Evolutionary conservation across 768 basidiomycete genomes (phyloP), one percentile per base, ranked within the genome.

Genomic region (Collybia mongolica): DNA sequence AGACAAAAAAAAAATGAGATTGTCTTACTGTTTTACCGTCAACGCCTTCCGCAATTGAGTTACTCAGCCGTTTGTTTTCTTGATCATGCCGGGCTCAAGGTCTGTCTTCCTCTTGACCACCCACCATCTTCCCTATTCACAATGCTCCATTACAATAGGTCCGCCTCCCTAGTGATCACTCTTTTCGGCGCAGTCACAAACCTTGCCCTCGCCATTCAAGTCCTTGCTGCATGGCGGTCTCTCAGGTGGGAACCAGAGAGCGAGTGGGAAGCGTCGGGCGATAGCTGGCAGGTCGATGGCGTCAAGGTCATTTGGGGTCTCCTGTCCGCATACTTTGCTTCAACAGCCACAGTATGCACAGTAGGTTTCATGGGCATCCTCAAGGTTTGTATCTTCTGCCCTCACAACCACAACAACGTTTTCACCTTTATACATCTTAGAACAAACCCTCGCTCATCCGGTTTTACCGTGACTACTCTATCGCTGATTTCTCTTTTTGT

Each of bases 381-480:
- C 57, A 84, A 82, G 73, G 90, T 88, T 45, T 5, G 24, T 32
- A 26, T 40, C 22, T 37, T 40, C 22, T 37, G 46, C 23, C 44
- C 42, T 36, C 54, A 26, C 20, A 39, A 28, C 12, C 19, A n/a
- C 44, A 28, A 23, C 37, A 3, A n/a, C 47, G 20, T n/a, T 6
- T 46, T n/a, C 17, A 57, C 42, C 22, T 38, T 28, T 32, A 12
- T 23, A 43, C 2, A 18, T 28, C 46, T 39, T 56, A 91, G 89
- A 78, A 72, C 60, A 79, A 80, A 53, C 72, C 83, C 3, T 69
- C 81, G 0, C 80, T 83, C 54, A 81, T 92, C 44, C 86, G 86
- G 48, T 83, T 92, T 57, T 92, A 90, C 70, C 83, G 89, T 54
- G 88, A 89, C 71, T 90, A 85, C 56, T 82, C 88, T 49, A 82